These are phyloP conservation scores for Phyllosticta citrichinensis DNA, from an alignment of 2,329 filamentous ascomycete genomes.

Conservation along the genomic window DNA sequence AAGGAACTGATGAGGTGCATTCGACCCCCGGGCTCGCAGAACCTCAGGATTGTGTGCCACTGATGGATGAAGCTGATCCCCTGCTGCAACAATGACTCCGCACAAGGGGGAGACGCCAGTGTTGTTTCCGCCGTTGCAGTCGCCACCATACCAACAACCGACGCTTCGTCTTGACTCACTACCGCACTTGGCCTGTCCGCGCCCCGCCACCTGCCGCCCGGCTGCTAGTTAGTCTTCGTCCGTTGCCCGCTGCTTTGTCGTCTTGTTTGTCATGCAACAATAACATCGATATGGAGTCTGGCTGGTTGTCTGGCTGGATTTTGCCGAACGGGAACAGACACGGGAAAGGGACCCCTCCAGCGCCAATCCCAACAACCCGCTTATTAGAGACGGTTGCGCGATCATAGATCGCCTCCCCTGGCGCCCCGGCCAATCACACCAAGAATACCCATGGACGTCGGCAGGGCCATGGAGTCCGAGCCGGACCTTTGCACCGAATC, in stretches of 20 bases:
- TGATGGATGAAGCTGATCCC: too few species aligned
- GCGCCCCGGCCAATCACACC: conserved; percentile 7
- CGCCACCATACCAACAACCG: neutral
- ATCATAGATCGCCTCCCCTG: conserved; percentile 1
- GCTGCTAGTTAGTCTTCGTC: neutral
- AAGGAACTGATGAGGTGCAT: too few species aligned
- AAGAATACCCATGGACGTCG: neutral
- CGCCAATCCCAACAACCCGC: neutral
- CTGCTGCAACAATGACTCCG: too few species aligned
- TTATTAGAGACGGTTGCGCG: neutral
- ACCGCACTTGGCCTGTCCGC: neutral
- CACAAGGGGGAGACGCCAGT: too few species aligned
- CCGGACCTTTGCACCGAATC: conserved; percentile 7
- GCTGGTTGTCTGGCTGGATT: neutral
- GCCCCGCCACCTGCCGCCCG: neutral
- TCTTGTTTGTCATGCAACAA: neutral
- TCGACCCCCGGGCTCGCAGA: too few species aligned
- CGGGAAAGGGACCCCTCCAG: neutral
- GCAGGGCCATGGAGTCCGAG: neutral
- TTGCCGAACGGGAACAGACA: neutral
- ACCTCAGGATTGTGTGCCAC: too few species aligned
- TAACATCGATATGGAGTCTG: neutral
- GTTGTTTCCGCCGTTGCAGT: too few species aligned
- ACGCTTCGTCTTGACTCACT: neutral
- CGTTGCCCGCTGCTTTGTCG: neutral